Base-by-base conservation (phyloP, 106 monocot genomes). In the Platanthera zijinensis region DNA sequence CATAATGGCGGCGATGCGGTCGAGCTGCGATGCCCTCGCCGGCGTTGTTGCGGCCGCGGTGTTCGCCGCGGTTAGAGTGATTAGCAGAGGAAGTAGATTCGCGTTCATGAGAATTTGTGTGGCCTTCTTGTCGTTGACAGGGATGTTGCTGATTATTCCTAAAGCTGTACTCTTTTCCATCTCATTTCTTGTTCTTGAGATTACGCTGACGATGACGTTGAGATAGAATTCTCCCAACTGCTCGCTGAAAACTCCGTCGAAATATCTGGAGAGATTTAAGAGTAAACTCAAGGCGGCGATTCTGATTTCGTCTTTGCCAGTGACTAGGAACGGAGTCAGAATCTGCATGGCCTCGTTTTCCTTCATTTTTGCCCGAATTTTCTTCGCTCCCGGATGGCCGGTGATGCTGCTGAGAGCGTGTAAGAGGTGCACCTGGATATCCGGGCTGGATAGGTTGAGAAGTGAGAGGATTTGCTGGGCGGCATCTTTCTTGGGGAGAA, bases 381-480 rank as follows among this genome's bases (percentile, higher is more conserved):
- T 88, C 52, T 79, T 81, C 12, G 92, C 82, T 66, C 77, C 78
- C 0, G 85, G 10, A 61, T 90, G 89, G 9, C 84, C 50, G 39
- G 83, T 76, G 30, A 95, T 95, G 46, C 84, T 90, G 61, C 82
- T 86, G 17, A 95, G 88, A 62, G 89, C 89, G 9, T 83, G 74
- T 17, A 95, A 66, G 62, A 95, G 86, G 74, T 95, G 87, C 14
- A 80, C 49, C 57, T 90, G 89, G 51, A 92, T 88, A 1, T 70
- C 53, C 51, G 92, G 89, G 69, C 74, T 88, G 12, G 89, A 92
- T 64, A 87, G 72, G 52, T 76, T 92, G 25, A 95, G 82, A 77
- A 95, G 87, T 0, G 95, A 95, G 52, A 95, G 84, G 25, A 88
- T 89, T 72, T 88, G 87, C 30, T 39, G 86, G 69, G 92, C 84